Base-by-base conservation (phyloP, 768 basidiomycete species). In the Cystofilobasidium macerans region DNA sequence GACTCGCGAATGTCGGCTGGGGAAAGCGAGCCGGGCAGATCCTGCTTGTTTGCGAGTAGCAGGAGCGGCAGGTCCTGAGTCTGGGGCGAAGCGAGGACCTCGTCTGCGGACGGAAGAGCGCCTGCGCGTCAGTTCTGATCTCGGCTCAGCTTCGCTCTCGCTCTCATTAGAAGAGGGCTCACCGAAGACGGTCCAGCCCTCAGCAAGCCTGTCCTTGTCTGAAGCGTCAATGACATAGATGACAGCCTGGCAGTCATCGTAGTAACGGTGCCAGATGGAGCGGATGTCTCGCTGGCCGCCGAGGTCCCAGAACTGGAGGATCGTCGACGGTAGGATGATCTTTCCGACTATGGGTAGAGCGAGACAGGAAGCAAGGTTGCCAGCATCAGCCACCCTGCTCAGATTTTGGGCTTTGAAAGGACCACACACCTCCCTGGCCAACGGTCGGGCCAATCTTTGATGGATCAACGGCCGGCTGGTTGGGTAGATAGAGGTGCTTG, bases 111-210 rank as follows among this genome's bases (percentile, higher is more conserved):
- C 26, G 20, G n/a, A 16, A 18, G 32, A 9, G 53, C 2, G 40
- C 32, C 26, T 9, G 20, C 28, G 16, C 58, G 43, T 33, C 9
- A 24, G 11, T 7, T 11, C 33, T 16, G 8, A 36, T n/a, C 47
- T 7, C 42, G 42, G 45, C 28, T 22, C n/a, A n/a, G n/a, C n/a
- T n/a, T n/a, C n/a, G n/a, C n/a, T n/a, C n/a, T n/a, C n/a, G n/a
- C n/a, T n/a, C n/a, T n/a, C n/a, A n/a, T n/a, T n/a, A n/a, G n/a
- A n/a, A n/a, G n/a, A n/a, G n/a, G 7, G 76, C 88, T 65, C 76
- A 95, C 94, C 92, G 71, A 99, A 98, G 11, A 91, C 93, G 69
- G 90, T 88, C 94, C 94, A 98, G 20, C 90, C 89, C 79, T 98
- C 95, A 57, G 85, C 83, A 32, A 98, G 79, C 43, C 94, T 79